A percentile compares a stretch with the other conserved stretches of the same genome.
phyloP scores from a whole-genome alignment of 106 monocot species.

The Vanilla planifolia region DNA sequence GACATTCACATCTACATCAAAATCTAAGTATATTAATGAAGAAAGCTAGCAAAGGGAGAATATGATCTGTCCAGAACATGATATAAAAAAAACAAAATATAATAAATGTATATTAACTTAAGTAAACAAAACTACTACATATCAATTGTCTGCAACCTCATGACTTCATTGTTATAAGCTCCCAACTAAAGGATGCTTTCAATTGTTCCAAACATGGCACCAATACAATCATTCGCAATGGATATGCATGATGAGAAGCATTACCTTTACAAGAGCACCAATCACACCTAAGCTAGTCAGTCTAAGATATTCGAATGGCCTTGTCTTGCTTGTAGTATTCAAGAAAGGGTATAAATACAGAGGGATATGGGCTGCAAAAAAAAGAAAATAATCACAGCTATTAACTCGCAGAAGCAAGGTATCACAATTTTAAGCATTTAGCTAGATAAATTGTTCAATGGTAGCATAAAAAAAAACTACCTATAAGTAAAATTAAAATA shows the following conservation, averaged over 20 bases:
- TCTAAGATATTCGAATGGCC: conserved; percentile 85
- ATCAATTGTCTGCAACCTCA: too few species aligned
- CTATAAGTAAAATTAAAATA: not conserved
- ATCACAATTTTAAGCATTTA: not conserved
- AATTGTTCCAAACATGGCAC: too few species aligned
- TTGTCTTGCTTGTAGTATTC: conserved; percentile 83
- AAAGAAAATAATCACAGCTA: not conserved
- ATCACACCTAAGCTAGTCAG: conserved; percentile 97
- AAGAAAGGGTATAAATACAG: conserved; percentile 91
- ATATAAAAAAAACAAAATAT: not conserved
- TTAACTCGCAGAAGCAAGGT: not conserved
- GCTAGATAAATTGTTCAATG: not conserved
- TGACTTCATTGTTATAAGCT: too few species aligned
- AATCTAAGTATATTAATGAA: too few species aligned
- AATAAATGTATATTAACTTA: not conserved
- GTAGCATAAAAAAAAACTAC: not conserved
- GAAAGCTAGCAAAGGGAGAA: too few species aligned
- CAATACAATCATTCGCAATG: not conserved
- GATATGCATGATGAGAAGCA: not conserved
- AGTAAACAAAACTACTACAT: too few species aligned
- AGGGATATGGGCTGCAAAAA: conserved; percentile 87
- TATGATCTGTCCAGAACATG: too few species aligned
- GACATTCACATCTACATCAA: too few species aligned
- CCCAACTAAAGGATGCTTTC: not conserved
- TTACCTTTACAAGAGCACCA: conserved; percentile 97